These are phyloP conservation scores for Penicillium polonicum DNA, from an alignment of 2,329 filamentous ascomycete species.

Conservation along the genomic window DNA sequence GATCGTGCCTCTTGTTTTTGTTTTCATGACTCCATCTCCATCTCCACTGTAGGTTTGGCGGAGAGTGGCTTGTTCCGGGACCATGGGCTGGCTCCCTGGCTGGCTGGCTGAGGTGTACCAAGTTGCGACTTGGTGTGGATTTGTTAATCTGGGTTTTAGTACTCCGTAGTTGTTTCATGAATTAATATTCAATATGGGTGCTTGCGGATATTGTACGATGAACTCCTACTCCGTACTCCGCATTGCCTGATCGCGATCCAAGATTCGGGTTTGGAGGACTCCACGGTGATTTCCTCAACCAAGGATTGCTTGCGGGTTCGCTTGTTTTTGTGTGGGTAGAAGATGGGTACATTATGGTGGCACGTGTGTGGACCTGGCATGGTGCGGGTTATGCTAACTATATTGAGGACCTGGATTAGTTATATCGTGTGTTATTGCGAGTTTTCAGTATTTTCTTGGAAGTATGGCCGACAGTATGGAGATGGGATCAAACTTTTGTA, in stretches of 20 bases:
- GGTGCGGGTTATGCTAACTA: background rate
- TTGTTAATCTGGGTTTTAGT: background rate
- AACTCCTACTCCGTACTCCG: background rate
- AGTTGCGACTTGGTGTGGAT: background rate
- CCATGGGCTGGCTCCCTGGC: background rate
- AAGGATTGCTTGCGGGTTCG: background rate
- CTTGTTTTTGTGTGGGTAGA: background rate
- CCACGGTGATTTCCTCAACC: background rate
- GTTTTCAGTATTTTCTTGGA: background rate
- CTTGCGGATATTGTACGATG: background rate
- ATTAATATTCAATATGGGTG: background rate
- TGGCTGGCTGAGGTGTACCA: background rate
- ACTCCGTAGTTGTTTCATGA: background rate
- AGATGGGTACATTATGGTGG: background rate
- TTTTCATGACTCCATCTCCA: background rate
- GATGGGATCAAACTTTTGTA: background rate
- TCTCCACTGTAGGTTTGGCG: slow-evolving; percentile 2
- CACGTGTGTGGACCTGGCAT: background rate
- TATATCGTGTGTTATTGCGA: background rate
- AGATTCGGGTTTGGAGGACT: background rate
- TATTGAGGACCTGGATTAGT: background rate
- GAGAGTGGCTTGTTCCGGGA: background rate
- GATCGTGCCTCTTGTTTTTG: background rate
- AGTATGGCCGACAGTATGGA: background rate
- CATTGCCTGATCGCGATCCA: background rate